A percentile compares a stretch with the other conserved stretches of the same genome.
Conservation (phyloP, 345 rosid genomes). For the Rubroshorea leprosula region DNA sequence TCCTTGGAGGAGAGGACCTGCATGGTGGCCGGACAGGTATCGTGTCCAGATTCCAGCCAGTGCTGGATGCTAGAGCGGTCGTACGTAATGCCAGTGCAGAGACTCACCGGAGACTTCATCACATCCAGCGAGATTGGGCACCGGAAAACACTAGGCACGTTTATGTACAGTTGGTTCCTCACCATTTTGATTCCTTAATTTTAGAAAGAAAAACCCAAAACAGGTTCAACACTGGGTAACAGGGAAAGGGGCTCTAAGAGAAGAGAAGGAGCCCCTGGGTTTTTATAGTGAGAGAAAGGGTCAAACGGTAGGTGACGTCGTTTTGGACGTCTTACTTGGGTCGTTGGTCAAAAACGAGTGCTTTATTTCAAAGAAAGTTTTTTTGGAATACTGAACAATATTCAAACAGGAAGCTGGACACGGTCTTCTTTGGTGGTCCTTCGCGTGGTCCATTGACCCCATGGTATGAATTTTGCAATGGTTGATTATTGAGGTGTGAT, state of each 20-base stretch:
- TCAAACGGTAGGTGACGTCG: constrained; percentile 11
- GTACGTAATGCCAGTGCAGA: constrained; percentile 89
- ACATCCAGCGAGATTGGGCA: constrained; percentile 93
- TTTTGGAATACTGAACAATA: background rate
- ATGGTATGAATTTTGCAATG: no score
- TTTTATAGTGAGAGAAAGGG: background rate
- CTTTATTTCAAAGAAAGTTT: background rate
- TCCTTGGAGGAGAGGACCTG: constrained; percentile 67
- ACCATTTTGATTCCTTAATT: constrained; percentile 26
- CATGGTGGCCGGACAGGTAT: constrained; percentile 49
- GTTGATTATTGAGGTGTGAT: no score
- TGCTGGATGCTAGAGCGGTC: constrained; percentile 79
- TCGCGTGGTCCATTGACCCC: no score
- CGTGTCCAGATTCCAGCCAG: constrained; percentile 80
- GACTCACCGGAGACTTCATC: constrained; percentile 88
- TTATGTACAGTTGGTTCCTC: constrained; percentile 57
- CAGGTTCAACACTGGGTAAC: no score
- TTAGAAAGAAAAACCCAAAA: background rate
- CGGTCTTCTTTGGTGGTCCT: no score
- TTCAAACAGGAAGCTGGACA: background rate
- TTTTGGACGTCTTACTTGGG: constrained; percentile 4
- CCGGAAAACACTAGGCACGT: constrained; percentile 72
- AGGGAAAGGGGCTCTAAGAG: background rate
- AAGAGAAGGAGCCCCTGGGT: background rate
- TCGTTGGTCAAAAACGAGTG: constrained; percentile 13